Evolutionary conservation across 2,329 filamentous ascomycete genomes (phyloP).

Genomic region (Paraphaeosphaeria minitans): DNA sequence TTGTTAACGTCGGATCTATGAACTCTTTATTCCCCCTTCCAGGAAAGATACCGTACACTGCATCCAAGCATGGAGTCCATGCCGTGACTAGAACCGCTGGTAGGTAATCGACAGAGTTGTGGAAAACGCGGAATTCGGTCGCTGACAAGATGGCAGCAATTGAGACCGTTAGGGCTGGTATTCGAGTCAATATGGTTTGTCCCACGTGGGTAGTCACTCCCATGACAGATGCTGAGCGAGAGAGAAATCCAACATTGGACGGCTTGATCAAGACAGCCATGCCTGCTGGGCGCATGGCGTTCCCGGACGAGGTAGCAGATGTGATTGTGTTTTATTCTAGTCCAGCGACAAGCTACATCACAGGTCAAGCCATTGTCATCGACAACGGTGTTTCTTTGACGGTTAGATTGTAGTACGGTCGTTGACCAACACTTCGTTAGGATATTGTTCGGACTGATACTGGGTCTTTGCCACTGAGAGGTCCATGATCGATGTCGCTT

Average conservation of each 20-base stretch:
- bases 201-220: constrained; percentile 12
- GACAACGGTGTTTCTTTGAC: constrained; percentile 4
- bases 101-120: background rate
- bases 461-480: too few relatives aligned
- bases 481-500: too few relatives aligned
- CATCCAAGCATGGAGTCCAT: constrained; percentile 37
- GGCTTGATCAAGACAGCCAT: constrained; percentile 5
- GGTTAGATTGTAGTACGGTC: too few relatives aligned
- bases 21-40: constrained; percentile 15
- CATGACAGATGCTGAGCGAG: constrained; percentile 8
- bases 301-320: constrained; percentile 13
- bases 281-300: constrained; percentile 3
- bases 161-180: background rate
- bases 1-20: constrained; percentile 19
- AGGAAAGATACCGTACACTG: constrained; percentile 24
- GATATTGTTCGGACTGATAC: too few relatives aligned
- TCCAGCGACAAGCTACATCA: constrained; percentile 10
- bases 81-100: constrained; percentile 35
- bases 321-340: constrained; percentile 11
- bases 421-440: too few relatives aligned
- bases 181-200: constrained; percentile 17
- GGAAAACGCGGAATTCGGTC: background rate
- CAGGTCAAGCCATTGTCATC: constrained; percentile 12
- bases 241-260: constrained; percentile 1
- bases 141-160: too few relatives aligned